A percentile compares a stretch with the other conserved stretches of the same genome.
These are phyloP conservation scores for Lolium multiflorum DNA, from an alignment of 176 grass and related monocot genomes.

Conservation along the genomic window DNA sequence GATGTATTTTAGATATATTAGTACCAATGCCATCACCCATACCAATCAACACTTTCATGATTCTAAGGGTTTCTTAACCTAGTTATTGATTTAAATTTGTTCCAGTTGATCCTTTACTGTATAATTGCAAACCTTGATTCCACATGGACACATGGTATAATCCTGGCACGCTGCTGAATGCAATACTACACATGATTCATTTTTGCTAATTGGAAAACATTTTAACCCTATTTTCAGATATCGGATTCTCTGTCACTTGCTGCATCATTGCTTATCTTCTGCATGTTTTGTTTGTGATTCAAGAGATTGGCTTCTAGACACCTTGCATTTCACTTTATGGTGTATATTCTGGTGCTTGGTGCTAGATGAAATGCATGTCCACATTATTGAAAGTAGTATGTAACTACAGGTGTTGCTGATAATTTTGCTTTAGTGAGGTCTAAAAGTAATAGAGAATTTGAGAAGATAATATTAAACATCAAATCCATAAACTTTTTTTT, in stretches of 20 bases:
- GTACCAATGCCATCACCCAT: neutral
- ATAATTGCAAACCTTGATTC: neutral
- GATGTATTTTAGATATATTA: neutral
- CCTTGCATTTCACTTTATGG: neutral
- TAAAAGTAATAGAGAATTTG: constrained; percentile 4
- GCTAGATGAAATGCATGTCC: constrained; percentile 23
- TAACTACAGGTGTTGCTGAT: neutral
- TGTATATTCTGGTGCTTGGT: constrained; percentile 32
- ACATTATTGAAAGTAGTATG: constrained; percentile 26
- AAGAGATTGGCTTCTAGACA: constrained; percentile 2
- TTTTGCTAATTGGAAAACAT: constrained; percentile 11
- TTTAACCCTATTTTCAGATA: constrained; percentile 24
- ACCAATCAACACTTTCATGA: neutral
- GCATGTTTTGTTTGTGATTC: constrained; percentile 17
- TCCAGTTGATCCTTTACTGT: neutral
- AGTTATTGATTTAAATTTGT: neutral
- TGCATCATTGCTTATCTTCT: constrained; percentile 22
- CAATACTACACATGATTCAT: neutral
- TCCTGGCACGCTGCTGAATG: neutral
- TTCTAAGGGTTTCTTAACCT: neutral
- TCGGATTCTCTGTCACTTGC: neutral
- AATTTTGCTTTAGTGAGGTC: constrained; percentile 18
- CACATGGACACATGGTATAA: neutral
- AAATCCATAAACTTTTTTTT: neutral
- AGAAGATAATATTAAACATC: constrained; percentile 21